Evolutionary conservation across 306 rosid genomes (phyloP), one percentile per base, ranked within the genome.

Genomic region (Cucumis sativus): DNA sequence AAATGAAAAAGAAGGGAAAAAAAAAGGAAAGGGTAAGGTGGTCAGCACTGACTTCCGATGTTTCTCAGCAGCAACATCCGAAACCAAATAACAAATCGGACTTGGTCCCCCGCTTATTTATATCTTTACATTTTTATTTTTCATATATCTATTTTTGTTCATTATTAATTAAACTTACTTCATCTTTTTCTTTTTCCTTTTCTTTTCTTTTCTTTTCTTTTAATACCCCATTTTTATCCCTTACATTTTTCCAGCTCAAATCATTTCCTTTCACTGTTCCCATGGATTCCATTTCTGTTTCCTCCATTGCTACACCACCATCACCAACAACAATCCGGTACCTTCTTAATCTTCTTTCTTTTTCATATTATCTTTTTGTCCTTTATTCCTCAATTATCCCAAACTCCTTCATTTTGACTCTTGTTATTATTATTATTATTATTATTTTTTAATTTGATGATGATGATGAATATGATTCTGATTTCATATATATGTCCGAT

Each of bases 31-130:
- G 41, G 30, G 30, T 28, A 21, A 88, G 89, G 88, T 88, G 91
- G 93, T 85, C 90, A 90, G 90, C 90, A 91, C 93, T 85, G 66
- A 84, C 85, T 84, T 85, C 88, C 91, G 94, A 84, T 88, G 89
- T 83, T 94, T 90, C 98, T 68, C 80, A 84, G 92, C 87, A 86
- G 79, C 83, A 67, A 88, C 90, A 68, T 87, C 85, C 90, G 65
- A 91, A 86, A 88, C 86, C 86, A 82, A 85, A 88, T 84, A 82
- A 62, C 83, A 82, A 69, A 59, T 55, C 76, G 76, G 67, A 56
- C 62, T 37, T 57, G 65, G 66, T 75, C 78, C 51, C 62, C 33
- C 51, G 30, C 2, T 33, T 33, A 33, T 33, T 33, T 33, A 3
- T 33, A 33, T 33, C 4, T 18, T n/a, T 57, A 40, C 17, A 17